Conservation (phyloP, 169 alveolate species). For the Plasmodium fragile region DNA sequence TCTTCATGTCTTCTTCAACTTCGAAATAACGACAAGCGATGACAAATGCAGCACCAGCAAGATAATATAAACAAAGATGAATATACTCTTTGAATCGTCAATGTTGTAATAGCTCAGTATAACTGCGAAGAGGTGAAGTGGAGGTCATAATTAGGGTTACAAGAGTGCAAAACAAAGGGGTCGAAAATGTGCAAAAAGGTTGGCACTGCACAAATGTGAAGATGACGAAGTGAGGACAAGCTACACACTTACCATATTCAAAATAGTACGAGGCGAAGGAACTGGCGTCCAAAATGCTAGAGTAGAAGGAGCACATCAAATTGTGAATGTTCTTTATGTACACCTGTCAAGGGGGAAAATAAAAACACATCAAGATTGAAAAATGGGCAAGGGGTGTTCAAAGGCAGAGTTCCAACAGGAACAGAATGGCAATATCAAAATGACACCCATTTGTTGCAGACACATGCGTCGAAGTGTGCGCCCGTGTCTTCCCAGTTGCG, state of each 20-base stretch:
- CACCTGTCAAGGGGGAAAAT: slow-evolving; percentile 28
- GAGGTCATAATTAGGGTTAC: not conserved
- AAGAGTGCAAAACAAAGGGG: not conserved
- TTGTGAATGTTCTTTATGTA: slow-evolving; percentile 76
- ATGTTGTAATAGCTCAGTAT: slow-evolving; percentile 61
- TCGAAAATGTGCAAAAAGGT: not conserved
- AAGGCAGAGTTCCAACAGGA: not conserved
- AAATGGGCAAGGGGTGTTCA: not conserved
- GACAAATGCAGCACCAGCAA: slow-evolving; percentile 51
- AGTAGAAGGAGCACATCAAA: slow-evolving; percentile 75
- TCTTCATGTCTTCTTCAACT: slow-evolving; percentile 38
- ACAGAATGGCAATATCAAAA: not conserved
- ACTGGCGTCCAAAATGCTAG: slow-evolving; percentile 75
- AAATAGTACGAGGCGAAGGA: slow-evolving; percentile 71
- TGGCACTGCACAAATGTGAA: not conserved
- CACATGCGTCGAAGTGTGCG: not conserved
- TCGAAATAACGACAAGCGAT: slow-evolving; percentile 58
- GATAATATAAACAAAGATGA: slow-evolving; percentile 22
- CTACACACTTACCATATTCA: slow-evolving; percentile 57
- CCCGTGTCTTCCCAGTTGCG: not conserved
- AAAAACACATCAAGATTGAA: not conserved
- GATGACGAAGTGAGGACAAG: not conserved
- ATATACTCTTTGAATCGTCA: slow-evolving; percentile 25
- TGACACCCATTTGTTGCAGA: not conserved
- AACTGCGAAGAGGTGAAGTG: slow-evolving; percentile 27